These are phyloP conservation scores for Phyllosticta citrichinensis DNA, from an alignment of 2,329 filamentous ascomycete species.

Conservation along the genomic window DNA sequence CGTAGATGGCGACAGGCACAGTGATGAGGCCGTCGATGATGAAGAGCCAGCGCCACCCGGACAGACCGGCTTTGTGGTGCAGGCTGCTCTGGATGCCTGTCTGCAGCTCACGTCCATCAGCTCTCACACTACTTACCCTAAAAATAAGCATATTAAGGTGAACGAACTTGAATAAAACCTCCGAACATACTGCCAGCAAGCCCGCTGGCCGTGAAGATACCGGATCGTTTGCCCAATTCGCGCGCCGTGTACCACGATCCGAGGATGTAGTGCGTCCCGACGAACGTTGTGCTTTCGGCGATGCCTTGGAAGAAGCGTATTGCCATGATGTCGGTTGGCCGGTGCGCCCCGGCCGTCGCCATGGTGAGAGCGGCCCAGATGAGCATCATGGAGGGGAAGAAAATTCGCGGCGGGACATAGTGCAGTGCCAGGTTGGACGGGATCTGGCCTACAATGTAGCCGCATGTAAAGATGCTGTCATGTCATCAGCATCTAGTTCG, in stretches of 20 bases:
- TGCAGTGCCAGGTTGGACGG: conserved; percentile 53
- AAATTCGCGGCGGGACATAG: conserved; percentile 52
- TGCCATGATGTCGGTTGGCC: conserved; percentile 47
- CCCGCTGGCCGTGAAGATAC: conserved; percentile 51
- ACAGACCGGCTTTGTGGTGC: conserved; percentile 39
- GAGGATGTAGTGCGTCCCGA: conserved; percentile 49
- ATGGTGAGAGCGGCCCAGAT: conserved; percentile 56
- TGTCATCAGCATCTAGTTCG: neutral
- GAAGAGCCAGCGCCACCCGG: conserved; percentile 43
- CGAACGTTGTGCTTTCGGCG: conserved; percentile 47
- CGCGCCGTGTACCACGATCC: conserved; percentile 51
- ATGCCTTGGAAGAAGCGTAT: conserved; percentile 47
- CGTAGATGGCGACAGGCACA: conserved; percentile 46
- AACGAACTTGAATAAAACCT: conserved; percentile 55
- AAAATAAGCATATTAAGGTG: no score
- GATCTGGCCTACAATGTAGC: conserved; percentile 47
- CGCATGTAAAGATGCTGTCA: conserved; percentile 12
- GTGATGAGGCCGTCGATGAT: conserved; percentile 47
- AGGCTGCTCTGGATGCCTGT: conserved; percentile 37
- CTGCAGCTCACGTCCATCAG: no score
- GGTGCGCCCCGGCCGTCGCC: conserved; percentile 44
- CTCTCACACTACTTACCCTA: no score
- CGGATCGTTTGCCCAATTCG: conserved; percentile 53
- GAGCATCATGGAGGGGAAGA: conserved; percentile 54
- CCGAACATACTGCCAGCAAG: conserved; percentile 52